Evolutionary conservation across 371 early-diverging fungal species (phyloP).

Genomic region (Smittium mucronatum): DNA sequence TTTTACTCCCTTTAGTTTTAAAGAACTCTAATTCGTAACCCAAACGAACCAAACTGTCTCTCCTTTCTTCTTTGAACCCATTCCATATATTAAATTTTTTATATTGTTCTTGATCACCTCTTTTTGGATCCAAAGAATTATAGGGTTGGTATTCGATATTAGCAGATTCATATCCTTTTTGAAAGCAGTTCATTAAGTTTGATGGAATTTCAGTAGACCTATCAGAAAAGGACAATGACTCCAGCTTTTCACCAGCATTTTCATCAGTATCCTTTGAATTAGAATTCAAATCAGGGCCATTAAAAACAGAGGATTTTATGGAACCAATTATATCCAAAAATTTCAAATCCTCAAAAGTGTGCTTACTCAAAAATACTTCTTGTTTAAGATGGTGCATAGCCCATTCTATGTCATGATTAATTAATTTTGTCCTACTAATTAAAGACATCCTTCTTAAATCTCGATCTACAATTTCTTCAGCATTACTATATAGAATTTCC

Average conservation of each 20-base stretch:
- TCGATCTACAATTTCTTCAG: no score
- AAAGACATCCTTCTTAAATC: no score
- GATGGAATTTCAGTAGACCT: background rate
- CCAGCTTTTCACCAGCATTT: slow-evolving; percentile 9
- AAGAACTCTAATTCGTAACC: background rate
- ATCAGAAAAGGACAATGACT: background rate
- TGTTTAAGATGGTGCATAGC: slow-evolving; percentile 35
- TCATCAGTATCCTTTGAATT: slow-evolving; percentile 15
- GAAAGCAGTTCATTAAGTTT: background rate
- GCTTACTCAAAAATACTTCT: slow-evolving; percentile 29
- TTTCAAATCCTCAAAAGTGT: background rate
- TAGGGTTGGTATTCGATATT: background rate
- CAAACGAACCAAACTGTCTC: background rate
- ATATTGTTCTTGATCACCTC: background rate
- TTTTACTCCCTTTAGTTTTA: background rate
- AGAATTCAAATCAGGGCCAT: slow-evolving; percentile 12
- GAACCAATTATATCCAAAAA: background rate
- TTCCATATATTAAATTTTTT: slow-evolving; percentile 12
- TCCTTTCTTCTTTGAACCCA: slow-evolving; percentile 1
- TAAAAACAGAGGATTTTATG: slow-evolving; percentile 13
- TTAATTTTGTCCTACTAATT: slow-evolving; percentile 28
- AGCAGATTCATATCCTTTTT: background rate
- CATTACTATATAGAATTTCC: slow-evolving; percentile 32
- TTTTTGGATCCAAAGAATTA: background rate
- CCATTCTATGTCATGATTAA: slow-evolving; percentile 46